Percentiles rank a stretch among this genome's conserved stretches.
phyloP scores from a whole-genome alignment of 2,329 filamentous ascomycete genomes.

The Trichoderma simmonsii region DNA sequence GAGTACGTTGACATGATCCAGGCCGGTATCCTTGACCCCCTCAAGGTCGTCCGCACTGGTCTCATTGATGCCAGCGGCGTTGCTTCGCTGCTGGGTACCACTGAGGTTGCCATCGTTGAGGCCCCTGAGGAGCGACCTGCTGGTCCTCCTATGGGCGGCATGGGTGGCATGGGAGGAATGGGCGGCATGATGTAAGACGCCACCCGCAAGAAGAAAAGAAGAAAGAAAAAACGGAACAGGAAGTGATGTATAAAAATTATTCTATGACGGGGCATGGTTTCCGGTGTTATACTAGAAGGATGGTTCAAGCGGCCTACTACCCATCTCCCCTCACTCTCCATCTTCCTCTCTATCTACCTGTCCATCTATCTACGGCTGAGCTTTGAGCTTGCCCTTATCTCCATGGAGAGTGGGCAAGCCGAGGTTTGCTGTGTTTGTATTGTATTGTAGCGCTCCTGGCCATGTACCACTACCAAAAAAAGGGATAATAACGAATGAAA shows the following conservation, averaged over 20 bases:
- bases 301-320: slow-evolving; percentile 31
- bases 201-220: slow-evolving; percentile 27
- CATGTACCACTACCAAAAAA: slow-evolving; percentile 18
- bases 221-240: slow-evolving; percentile 5
- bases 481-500: slow-evolving; percentile 17
- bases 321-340: slow-evolving; percentile 33
- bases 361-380: slow-evolving; percentile 1
- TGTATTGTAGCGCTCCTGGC: slow-evolving; percentile 34
- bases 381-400: not conserved
- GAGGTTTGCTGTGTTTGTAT: slow-evolving; percentile 8
- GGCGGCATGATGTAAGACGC: slow-evolving; percentile 59
- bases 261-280: slow-evolving; percentile 39
- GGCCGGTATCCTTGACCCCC: slow-evolving; percentile 94
- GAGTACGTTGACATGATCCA: slow-evolving; percentile 99
- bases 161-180: slow-evolving; percentile 61
- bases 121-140: slow-evolving; percentile 85
- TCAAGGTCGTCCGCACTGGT: slow-evolving; percentile 98
- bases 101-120: slow-evolving; percentile 96
- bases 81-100: slow-evolving; percentile 93
- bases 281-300: slow-evolving; percentile 42
- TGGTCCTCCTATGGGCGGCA: slow-evolving; percentile 60
- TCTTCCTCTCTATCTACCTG: not conserved
- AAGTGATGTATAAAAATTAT: slow-evolving; percentile 29
- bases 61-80: slow-evolving; percentile 94
- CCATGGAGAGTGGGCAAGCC: slow-evolving; percentile 19